phyloP scores from a whole-genome alignment of 169 alveolate species.

The Plasmodium chabaudi region DNA sequence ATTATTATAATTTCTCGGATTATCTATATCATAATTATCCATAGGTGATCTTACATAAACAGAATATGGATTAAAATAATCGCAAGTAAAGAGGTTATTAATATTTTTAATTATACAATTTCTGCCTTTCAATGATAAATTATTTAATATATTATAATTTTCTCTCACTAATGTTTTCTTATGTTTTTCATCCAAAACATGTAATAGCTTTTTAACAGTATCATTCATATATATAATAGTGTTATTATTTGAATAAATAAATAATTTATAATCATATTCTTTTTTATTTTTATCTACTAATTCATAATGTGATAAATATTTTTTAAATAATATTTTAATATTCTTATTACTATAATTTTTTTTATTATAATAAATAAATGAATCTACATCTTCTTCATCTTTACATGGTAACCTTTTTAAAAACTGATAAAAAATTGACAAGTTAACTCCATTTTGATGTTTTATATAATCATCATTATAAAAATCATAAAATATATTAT shows the following conservation, averaged over 20 bases:
- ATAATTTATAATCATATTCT: conserved; percentile 27
- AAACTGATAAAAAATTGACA: conserved; percentile 28
- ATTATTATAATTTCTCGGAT: conserved; percentile 25
- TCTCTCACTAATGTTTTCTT: conserved; percentile 47
- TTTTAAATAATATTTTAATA: background rate
- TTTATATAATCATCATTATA: background rate
- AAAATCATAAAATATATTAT: too few species aligned
- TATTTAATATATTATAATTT: conserved; percentile 52
- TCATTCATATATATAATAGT: conserved; percentile 45
- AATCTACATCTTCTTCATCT: conserved; percentile 64
- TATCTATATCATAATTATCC: conserved; percentile 37
- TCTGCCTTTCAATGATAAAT: conserved; percentile 58
- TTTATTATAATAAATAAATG: conserved; percentile 51
- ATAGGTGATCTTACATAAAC: conserved; percentile 47
- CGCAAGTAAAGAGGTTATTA: conserved; percentile 30
- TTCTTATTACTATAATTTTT: background rate
- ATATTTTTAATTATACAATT: conserved; percentile 59
- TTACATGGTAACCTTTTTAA: conserved; percentile 51
- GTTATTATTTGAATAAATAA: conserved; percentile 38
- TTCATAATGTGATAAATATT: conserved; percentile 45
- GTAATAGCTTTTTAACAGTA: conserved; percentile 17
- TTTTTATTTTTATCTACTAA: conserved; percentile 18
- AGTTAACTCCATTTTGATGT: background rate
- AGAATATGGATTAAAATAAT: conserved; percentile 43
- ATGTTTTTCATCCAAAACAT: conserved; percentile 45